phyloP scores from a whole-genome alignment of 495 filamentous ascomycete genomes.

The Talaromyces trachyspermus region DNA sequence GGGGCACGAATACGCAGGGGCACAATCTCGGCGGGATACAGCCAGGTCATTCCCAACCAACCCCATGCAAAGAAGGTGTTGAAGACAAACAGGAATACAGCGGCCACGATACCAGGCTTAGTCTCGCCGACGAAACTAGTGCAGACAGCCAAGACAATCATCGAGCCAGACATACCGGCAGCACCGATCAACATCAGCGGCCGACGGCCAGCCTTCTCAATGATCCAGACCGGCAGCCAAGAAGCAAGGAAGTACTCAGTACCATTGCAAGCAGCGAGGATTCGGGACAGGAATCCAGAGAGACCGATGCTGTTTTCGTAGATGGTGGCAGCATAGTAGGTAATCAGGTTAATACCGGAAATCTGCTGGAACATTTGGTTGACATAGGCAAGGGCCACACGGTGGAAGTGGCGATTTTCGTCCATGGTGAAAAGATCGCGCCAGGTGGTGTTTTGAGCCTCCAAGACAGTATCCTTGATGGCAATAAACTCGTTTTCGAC shows the following conservation, averaged over 20 bases:
- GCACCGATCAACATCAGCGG: constrained; percentile 67
- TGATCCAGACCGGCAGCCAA: constrained; percentile 62
- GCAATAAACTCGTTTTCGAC: constrained; percentile 58
- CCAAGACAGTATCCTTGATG: constrained; percentile 69
- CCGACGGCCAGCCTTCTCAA: constrained; percentile 62
- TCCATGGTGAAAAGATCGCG: constrained; percentile 65
- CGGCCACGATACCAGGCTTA: constrained; percentile 39
- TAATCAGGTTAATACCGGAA: constrained; percentile 68
- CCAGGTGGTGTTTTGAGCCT: constrained; percentile 60
- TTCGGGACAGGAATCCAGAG: constrained; percentile 47
- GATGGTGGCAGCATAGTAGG: constrained; percentile 64
- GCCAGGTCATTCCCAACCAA: constrained; percentile 71
- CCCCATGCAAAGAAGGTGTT: constrained; percentile 72
- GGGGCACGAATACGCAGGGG: constrained; percentile 66
- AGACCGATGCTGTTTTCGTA: constrained; percentile 51
- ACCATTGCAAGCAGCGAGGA: constrained; percentile 65
- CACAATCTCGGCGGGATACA: constrained; percentile 70
- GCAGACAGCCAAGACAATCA: constrained; percentile 57
- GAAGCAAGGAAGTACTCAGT: constrained; percentile 72
- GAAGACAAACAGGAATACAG: constrained; percentile 65
- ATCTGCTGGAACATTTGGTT: constrained; percentile 78
- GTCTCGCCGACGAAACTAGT: constrained; percentile 29
- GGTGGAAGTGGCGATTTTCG: constrained; percentile 67
- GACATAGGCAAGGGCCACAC: constrained; percentile 61
- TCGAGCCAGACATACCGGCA: constrained; percentile 58